Base-by-base conservation (phyloP, 192 early-diverging fungal genomes). In the Glomus cerebriforme region DNA sequence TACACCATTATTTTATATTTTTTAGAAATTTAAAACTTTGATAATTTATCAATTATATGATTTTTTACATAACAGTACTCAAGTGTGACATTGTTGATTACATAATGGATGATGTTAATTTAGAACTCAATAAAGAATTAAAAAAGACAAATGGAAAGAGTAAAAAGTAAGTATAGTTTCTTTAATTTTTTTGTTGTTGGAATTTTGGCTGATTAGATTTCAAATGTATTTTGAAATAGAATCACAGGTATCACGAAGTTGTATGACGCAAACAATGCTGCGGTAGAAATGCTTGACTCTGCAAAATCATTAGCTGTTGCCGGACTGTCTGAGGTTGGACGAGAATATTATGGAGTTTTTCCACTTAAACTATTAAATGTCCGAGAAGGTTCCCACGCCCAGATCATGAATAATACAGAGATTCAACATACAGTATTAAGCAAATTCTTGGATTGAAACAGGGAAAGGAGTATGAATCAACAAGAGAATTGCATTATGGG, bases 361-460 rank as follows among this genome's bases (percentile, higher is more conserved):
- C 95, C 98, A 32, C 86, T 99, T 62, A 93, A 99, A 86, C 88
- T 98, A 35, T 87, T 99, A 24, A 99, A 99, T 79, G 97, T 98
- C 9, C 93, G 98, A 32, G 96, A 98, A 80, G 94, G 96, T 7
- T 82, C 90, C 1, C 75, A 86, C 7, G 82, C 80, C 35, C 89
- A 89, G 73, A 93, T 99, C 63, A 82, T 86, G 22, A 89, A 85
- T n/a, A 99, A 99, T 84, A 85, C 89, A 6, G 98, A 99, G 86
- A 96, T 98, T 68, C 87, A 84, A 58, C 83, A 89, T 71, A n/a
- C n/a, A n/a, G n/a, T n/a, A 92, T 99, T 79, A 99, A 99, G 81
- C 83, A 93, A 81, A 99, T 99, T 80, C 89, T 99, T 59, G 98
- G 98, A 45, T 83, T 99, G 45, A 92, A 97, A 86, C 96, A 96